Evolutionary conservation across 768 basidiomycete genomes (phyloP).

Genomic region (Auricularia sp.): DNA sequence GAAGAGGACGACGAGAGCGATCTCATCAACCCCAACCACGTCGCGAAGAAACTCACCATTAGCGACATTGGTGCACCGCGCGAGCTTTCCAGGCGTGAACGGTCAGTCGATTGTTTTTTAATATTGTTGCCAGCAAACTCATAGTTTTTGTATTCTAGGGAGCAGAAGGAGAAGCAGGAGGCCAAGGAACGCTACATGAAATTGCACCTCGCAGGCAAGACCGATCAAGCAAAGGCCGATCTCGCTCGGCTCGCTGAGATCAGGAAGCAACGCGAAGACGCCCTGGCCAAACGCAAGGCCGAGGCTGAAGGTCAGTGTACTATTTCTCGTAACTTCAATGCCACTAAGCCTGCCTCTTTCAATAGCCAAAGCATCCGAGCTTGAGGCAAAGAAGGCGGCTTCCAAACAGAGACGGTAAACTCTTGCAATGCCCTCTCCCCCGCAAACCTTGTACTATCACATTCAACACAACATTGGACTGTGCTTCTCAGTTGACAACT

Average conservation of each 20-base stretch:
- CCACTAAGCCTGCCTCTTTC: background rate
- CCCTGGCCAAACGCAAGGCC: constrained; percentile 78
- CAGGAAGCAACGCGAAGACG: constrained; percentile 77
- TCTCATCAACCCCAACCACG: constrained; percentile 69
- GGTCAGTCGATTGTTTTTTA: constrained; percentile 27
- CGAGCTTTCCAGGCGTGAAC: constrained; percentile 55
- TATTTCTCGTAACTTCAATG: background rate
- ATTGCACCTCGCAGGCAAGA: constrained; percentile 77
- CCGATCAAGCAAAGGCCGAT: constrained; percentile 81
- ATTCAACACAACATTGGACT: too few relatives aligned
- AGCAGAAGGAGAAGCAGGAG: constrained; percentile 86
- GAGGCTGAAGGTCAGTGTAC: constrained; percentile 64
- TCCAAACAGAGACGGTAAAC: constrained; percentile 10
- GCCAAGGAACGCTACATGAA: constrained; percentile 85
- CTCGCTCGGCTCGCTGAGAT: constrained; percentile 81
- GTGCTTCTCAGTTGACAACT: too few relatives aligned
- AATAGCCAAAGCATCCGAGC: constrained; percentile 54
- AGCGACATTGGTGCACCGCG: constrained; percentile 58
- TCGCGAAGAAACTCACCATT: constrained; percentile 61
- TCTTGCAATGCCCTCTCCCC: background rate
- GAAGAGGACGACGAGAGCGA: constrained; percentile 57
- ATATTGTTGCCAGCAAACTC: background rate
- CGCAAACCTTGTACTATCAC: background rate
- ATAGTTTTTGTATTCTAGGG: constrained; percentile 35
- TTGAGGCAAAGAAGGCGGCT: constrained; percentile 47